Evolutionary conservation across 495 filamentous ascomycete species (phyloP).

Genomic region (Cercophora samala): DNA sequence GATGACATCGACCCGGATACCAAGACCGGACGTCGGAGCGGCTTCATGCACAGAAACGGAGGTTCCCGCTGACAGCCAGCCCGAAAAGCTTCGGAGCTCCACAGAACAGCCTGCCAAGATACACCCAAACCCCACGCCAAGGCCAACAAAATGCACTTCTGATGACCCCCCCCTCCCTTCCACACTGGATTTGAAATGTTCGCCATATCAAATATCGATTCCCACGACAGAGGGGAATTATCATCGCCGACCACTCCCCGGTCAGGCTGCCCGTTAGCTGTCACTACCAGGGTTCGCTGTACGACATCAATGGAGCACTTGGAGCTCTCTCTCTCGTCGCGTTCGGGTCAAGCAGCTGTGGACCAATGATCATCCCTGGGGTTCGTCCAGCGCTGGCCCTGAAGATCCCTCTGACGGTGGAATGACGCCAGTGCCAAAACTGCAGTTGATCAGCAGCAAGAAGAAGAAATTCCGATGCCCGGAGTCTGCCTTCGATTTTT

Average conservation of each 20-base stretch:
- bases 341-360: neutral
- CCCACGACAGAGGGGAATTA: neutral
- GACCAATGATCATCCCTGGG: conserved; percentile 13
- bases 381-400: conserved; percentile 13
- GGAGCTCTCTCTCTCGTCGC: neutral
- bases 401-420: conserved; percentile 17
- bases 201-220: neutral
- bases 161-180: neutral
- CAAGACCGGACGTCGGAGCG: neutral
- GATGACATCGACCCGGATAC: neutral
- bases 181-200: neutral
- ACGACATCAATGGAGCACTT: conserved; percentile 1
- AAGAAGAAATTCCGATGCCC: neutral
- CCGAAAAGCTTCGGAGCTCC: conserved; percentile 17
- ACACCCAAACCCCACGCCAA: conserved; percentile 15
- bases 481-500: neutral
- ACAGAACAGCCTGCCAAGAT: neutral
- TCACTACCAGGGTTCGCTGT: neutral
- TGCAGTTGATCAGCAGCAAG: neutral
- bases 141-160: neutral
- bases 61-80: conserved; percentile 5
- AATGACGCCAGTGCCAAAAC: conserved; percentile 3
- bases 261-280: conserved; percentile 1
- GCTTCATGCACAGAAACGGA: conserved; percentile 13
- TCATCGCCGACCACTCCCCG: neutral